Evolutionary conservation across 768 basidiomycete species (phyloP), one percentile per base, ranked within the genome.

Genomic region (Russula olivacea): DNA sequence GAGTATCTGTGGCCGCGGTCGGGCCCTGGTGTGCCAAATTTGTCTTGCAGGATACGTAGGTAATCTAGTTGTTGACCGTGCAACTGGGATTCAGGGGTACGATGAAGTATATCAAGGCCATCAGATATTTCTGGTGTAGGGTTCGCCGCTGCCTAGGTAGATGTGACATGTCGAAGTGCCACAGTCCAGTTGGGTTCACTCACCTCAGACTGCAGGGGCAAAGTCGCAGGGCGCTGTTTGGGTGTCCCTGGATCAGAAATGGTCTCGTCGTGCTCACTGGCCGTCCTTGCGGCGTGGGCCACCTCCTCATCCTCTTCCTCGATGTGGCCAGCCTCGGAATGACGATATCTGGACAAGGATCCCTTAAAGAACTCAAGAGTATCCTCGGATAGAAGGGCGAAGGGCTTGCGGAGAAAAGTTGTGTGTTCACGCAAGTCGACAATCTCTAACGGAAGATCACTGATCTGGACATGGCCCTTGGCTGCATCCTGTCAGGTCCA

Each of bases 391-490:
- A 3, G 8, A 19, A 17, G 41, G 10, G 17, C 5, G 28, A 9
- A 8, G 8, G 17, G 7, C 41, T 9, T 40, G 1, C 38, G 1
- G 17, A 0, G 9, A n/a, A 10, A 45, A 45, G n/a, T 2, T 19
- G 41, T 9, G n/a, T n/a, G 9, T 19, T 9, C 41, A 25, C 92
- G 84, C 65, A 93, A 70, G 75, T 94, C 92, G 19, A 91, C 87
- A 61, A 92, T 91, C 74, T 93, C 91, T 54, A 93, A 73, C 1
- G 82, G 73, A 30, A 83, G 72, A 49, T 89, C 87, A 65, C 82
- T 85, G 79, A 88, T 87, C 69, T 85, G 82, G 12, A 93, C 90
- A 72, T 94, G 92, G 0, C 87, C 88, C 71, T 86, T 90, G 69
- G 91, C 91, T 21, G 88, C 88, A 68, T 93, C 92, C 86, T 92